Evolutionary conservation across 495 filamentous ascomycete genomes (phyloP).

Genomic region (Podospora fimiseda): DNA sequence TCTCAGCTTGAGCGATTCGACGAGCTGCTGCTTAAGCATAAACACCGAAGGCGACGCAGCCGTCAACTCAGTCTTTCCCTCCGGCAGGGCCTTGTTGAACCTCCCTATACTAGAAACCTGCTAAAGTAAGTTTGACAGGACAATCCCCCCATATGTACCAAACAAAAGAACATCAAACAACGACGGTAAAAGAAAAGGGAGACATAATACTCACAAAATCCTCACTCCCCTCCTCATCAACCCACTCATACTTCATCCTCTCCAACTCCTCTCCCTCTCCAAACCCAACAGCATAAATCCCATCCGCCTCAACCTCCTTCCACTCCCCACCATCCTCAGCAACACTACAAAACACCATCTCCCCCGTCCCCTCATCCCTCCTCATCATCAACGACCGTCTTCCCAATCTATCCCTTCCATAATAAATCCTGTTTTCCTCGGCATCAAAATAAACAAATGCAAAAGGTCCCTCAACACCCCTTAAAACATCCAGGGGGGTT

Average conservation of each 20-base stretch:
- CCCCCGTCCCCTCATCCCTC: slow-evolving; percentile 33
- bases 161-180: slow-evolving; percentile 1
- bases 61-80: slow-evolving; percentile 32
- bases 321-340: slow-evolving; percentile 56
- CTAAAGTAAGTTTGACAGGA: slow-evolving; percentile 35
- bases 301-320: slow-evolving; percentile 76
- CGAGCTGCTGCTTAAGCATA: slow-evolving; percentile 52
- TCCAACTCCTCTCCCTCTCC: neutral
- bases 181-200: neutral
- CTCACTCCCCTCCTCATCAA: slow-evolving; percentile 4
- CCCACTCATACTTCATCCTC: slow-evolving; percentile 23
- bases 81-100: slow-evolving; percentile 53
- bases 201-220: slow-evolving; percentile 36
- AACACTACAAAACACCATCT: slow-evolving; percentile 68
- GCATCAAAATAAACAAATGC: slow-evolving; percentile 86
- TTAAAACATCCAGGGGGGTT: slow-evolving; percentile 50
- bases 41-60: slow-evolving; percentile 47
- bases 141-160: slow-evolving; percentile 3
- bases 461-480: slow-evolving; percentile 73
- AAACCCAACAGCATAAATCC: slow-evolving; percentile 62
- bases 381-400: slow-evolving; percentile 69
- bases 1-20: slow-evolving; percentile 57
- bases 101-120: slow-evolving; percentile 54
- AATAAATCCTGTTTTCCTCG: slow-evolving; percentile 55
- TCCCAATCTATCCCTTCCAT: slow-evolving; percentile 79